Conservation (phyloP, 2,329 filamentous ascomycete species). For the Xylariaceae sp. region DNA sequence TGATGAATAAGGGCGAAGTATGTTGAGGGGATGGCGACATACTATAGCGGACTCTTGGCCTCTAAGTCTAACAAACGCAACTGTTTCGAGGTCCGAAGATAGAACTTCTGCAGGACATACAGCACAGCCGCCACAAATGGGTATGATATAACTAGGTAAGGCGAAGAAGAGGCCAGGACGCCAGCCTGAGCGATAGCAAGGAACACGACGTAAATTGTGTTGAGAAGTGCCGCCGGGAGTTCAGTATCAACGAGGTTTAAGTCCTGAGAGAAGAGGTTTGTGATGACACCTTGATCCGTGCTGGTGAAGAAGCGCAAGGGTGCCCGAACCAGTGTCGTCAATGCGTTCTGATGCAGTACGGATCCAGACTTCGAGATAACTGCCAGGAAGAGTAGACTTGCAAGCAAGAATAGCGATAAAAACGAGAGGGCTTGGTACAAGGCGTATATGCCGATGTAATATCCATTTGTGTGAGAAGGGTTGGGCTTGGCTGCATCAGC, state of each 20-base stretch:
- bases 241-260: constrained; percentile 42
- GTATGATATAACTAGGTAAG: constrained; percentile 42
- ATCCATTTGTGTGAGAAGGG: constrained; percentile 21
- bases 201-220: constrained; percentile 18
- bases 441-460: constrained; percentile 26
- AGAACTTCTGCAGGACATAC: constrained; percentile 46
- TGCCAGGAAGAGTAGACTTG: constrained; percentile 11
- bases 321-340: constrained; percentile 35
- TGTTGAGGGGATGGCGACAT: constrained; percentile 26
- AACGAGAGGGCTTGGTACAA: constrained; percentile 19
- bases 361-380: constrained; percentile 16
- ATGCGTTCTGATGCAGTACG: constrained; percentile 20
- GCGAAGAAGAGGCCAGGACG: constrained; percentile 38
- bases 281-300: constrained; percentile 38
- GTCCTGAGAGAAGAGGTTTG: constrained; percentile 48
- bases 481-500: constrained; percentile 10
- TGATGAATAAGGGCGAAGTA: no score
- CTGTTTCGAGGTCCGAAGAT: constrained; percentile 52
- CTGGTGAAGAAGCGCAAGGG: constrained; percentile 41
- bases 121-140: constrained; percentile 40
- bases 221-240: constrained; percentile 35
- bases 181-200: constrained; percentile 35
- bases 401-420: constrained; percentile 16
- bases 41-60: constrained; percentile 48
- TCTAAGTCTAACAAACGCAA: constrained; percentile 51